phyloP scores from a whole-genome alignment of 108 stramenopile genomes.

The Nannochloropsis oceanica region DNA sequence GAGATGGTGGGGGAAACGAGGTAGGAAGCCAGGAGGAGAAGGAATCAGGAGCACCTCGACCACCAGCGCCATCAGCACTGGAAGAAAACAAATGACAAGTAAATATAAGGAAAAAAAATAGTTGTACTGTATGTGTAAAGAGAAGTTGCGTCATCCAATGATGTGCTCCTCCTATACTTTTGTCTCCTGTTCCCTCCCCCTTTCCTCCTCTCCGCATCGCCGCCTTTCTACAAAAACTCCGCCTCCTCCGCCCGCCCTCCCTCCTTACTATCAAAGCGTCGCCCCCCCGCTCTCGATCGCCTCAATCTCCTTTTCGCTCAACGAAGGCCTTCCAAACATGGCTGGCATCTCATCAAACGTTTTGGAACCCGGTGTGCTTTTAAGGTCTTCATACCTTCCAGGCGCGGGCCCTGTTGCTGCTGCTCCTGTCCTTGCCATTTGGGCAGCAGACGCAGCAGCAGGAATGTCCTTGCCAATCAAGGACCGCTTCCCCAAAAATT shows the following conservation, averaged over 20 bases:
- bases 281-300: constrained; percentile 70
- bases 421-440: background rate
- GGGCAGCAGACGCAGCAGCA: background rate
- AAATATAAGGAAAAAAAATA: too few species aligned
- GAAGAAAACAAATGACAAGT: too few species aligned
- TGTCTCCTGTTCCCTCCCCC: too few species aligned
- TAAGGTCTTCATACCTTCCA: background rate
- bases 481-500: constrained; percentile 76
- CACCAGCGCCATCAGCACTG: too few species aligned
- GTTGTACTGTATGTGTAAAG: too few species aligned
- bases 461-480: constrained; percentile 38
- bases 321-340: constrained; percentile 59
- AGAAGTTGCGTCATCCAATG: too few species aligned
- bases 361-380: constrained; percentile 4
- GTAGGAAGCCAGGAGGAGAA: background rate
- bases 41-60: background rate
- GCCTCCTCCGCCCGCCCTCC: background rate
- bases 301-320: constrained; percentile 78
- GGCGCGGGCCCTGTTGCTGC: constrained; percentile 1
- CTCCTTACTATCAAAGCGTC: background rate
- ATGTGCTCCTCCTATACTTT: too few species aligned
- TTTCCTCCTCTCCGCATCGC: too few species aligned
- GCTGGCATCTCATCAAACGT: constrained; percentile 22
- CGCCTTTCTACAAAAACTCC: too few species aligned
- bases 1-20: background rate